Evolutionary conservation across 2,329 filamentous ascomycete species (phyloP).

Genomic region (Rhynchosporium agropyri): DNA sequence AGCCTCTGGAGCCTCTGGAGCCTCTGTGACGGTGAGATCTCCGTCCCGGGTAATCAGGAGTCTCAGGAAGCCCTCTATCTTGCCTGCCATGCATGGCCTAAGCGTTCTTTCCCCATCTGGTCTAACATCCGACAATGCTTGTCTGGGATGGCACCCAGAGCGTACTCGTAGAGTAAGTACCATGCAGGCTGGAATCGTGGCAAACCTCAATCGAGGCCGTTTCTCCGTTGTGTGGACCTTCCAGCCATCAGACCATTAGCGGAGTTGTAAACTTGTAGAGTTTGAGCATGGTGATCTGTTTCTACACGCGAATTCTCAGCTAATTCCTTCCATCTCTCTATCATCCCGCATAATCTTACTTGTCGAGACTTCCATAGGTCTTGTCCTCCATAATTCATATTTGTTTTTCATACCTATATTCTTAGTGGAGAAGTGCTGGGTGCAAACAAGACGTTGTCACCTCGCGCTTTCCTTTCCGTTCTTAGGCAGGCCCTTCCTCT

Average conservation of each 20-base stretch:
- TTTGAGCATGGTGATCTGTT: conserved; percentile 32
- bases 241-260: conserved; percentile 28
- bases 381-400: conserved; percentile 16
- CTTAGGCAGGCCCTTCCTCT: conserved; percentile 36
- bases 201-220: conserved; percentile 19
- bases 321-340: conserved; percentile 21
- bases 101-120: conserved; percentile 16
- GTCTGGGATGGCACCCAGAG: conserved; percentile 20
- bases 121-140: conserved; percentile 23
- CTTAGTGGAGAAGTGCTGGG: conserved; percentile 17
- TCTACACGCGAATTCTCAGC: conserved; percentile 20
- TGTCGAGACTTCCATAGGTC: conserved; percentile 20
- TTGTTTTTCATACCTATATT: conserved; percentile 30
- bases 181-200: conserved; percentile 21
- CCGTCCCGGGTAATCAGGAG: background rate
- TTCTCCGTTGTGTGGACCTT: conserved; percentile 26
- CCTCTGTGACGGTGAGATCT: conserved; percentile 1
- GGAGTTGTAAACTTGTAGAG: background rate
- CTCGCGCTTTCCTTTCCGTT: conserved; percentile 31
- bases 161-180: conserved; percentile 2
- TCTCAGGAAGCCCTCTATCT: background rate
- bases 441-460: conserved; percentile 34
- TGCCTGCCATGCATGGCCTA: background rate
- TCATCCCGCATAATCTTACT: conserved; percentile 25
- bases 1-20: too few relatives aligned